Conservation (phyloP, 495 filamentous ascomycete genomes). For the Neurospora sp. region DNA sequence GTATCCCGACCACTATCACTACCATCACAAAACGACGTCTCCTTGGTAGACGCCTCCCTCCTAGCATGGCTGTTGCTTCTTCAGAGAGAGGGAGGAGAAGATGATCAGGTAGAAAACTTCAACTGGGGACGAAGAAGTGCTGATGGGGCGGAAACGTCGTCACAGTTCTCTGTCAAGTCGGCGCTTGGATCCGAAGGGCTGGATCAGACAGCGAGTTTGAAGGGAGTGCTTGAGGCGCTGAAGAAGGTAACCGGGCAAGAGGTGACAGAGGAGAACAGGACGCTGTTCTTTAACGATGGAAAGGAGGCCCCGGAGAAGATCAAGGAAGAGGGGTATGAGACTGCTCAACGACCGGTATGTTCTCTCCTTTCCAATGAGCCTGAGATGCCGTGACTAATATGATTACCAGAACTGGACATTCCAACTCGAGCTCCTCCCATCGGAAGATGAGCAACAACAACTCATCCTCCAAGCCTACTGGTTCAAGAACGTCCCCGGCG, state of each 20-base stretch:
- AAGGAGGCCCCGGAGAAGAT: background rate
- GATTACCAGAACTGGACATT: constrained; percentile 5
- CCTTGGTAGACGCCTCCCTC: constrained; percentile 1
- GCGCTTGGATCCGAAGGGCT: background rate
- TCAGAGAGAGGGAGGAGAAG: constrained; percentile 5
- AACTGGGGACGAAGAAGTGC: constrained; percentile 5
- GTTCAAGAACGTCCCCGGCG: background rate
- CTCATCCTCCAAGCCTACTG: constrained; percentile 8
- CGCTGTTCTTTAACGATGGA: constrained; percentile 9
- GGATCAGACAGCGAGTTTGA: background rate
- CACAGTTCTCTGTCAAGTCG: constrained; percentile 2
- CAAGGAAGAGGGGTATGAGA: background rate
- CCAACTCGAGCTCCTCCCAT: constrained; percentile 4
- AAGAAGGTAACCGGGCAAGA: background rate
- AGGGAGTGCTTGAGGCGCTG: background rate
- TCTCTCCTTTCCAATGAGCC: too few species aligned
- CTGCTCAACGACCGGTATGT: constrained; percentile 1
- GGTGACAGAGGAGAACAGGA: background rate
- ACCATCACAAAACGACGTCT: background rate
- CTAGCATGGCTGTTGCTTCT: constrained; percentile 11
- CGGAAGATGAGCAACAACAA: background rate
- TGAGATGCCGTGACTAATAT: too few species aligned
- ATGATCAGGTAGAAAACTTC: constrained; percentile 4
- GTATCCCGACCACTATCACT: constrained; percentile 1
- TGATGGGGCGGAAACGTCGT: background rate